Evolutionary conservation across 1,284 basidiomycete genomes (phyloP), one percentile per base, ranked within the genome.

Genomic region (Ustilago cynodontis): DNA sequence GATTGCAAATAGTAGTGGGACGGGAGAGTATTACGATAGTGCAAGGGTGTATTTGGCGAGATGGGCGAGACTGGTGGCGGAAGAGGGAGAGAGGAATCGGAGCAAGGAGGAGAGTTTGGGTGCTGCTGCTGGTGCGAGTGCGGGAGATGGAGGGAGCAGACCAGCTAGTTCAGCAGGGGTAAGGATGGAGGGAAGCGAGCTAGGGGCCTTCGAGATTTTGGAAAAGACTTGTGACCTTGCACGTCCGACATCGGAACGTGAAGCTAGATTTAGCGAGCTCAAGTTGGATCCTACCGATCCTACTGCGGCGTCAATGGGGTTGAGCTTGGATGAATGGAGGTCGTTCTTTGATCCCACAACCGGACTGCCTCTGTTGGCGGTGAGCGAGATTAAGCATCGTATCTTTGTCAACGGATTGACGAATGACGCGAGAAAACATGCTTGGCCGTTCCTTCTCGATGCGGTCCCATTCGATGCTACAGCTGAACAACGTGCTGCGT

Each of bases 41-140:
- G 96, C 97, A 0, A 89, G 96, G 3, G 94, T 99, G 6, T 99
- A 98, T 85, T 90, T 99, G 9, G 97, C 97, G 1, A 90, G 94
- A 31, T 99, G 97, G 97, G 96, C 97, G 0, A 89, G 95, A 26
- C 92, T 94, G 52, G 96, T 99, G 0, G 96, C 86, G 0, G 82
- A 82, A 20, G 84, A 86, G 55, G 86, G 85, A 13, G 85, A 86
- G 61, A 58, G 79, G 6, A 82, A 82, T 47, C 52, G 82, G 18
- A 56, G 70, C 54, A 67, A 60, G 24, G 77, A 80, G 47, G 71
- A 81, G 47, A 41, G 62, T 2, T 50, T 78, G 0, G 70, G 60
- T 22, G 59, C 69, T 4, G 41, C 26, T 16, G 58, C 61, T 14
- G 50, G 5, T 13, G 53, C 8, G 20, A 43, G 5, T 13, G 53